These are phyloP conservation scores for Scytalidium lignicola DNA, from an alignment of 2,329 filamentous ascomycete species.

Conservation along the genomic window DNA sequence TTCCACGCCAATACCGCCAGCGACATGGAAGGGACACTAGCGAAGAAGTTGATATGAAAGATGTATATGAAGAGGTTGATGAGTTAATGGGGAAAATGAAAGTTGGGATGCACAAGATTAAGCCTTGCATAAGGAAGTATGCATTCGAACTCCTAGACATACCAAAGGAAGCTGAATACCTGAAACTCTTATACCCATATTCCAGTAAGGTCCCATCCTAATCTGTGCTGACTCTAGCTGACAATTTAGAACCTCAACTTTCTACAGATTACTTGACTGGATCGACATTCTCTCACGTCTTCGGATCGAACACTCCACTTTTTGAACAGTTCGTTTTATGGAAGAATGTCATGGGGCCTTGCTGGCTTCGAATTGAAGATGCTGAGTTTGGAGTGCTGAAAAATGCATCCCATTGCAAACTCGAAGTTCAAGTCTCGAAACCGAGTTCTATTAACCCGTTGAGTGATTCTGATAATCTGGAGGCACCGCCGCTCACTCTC, in stretches of 20 bases:
- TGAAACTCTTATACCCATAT: conserved; percentile 96
- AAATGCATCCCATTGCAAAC: conserved; percentile 94
- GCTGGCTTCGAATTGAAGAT: conserved; percentile 88
- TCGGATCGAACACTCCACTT: conserved; percentile 86
- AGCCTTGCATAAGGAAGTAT: conserved; percentile 83
- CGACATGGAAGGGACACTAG: conserved; percentile 60
- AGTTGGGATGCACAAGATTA: conserved; percentile 90
- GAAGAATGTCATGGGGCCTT: conserved; percentile 99
- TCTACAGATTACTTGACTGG: conserved; percentile 63
- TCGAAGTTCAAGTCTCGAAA: conserved; percentile 78
- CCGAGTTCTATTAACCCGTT: conserved; percentile 70
- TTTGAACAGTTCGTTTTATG: conserved; percentile 98
- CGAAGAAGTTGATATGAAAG: conserved; percentile 77
- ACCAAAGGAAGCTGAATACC: conserved; percentile 82
- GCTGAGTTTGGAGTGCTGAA: conserved; percentile 79
- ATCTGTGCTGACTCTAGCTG: conserved; percentile 2
- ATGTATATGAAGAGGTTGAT: conserved; percentile 89
- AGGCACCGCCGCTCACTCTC: conserved; percentile 83
- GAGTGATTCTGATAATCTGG: conserved; percentile 72
- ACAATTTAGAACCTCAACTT: conserved; percentile 55
- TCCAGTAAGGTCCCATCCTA: conserved; percentile 49
- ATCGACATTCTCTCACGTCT: conserved; percentile 89
- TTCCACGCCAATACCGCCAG: conserved; percentile 70
- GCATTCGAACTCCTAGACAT: conserved; percentile 88
- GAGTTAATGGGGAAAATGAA: conserved; percentile 80